Base-by-base conservation (phyloP, 1,284 basidiomycete species). In the Trametes hirsuta region DNA sequence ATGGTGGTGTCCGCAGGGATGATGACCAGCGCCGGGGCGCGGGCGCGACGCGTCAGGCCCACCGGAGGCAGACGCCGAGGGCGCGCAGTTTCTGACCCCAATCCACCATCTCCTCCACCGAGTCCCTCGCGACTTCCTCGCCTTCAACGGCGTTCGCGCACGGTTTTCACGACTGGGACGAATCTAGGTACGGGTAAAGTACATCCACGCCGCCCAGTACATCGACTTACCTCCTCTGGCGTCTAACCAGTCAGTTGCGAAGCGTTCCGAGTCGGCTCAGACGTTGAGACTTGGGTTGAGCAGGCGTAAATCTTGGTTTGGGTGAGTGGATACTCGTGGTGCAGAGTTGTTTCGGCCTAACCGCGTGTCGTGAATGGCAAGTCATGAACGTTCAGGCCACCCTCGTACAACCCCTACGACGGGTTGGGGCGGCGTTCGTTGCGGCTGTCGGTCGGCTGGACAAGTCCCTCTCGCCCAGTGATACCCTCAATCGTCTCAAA, bases 381-480 rank as follows among this genome's bases (percentile, higher is more conserved):
- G 11, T 22, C 18, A 66, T 65, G 54, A 65, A 55, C 42, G 50
- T 64, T 34, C 54, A 61, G 45, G 52, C 40, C 15, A 36, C 58
- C 9, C 35, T 69, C 25, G 48, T 61, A 37, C 63, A 70, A 24
- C 57, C 71, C 3, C 57, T 70, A 24, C 67, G 66, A 59, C 66
- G 66, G 25, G 55, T 86, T 39, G 73, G 75, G 24, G 74, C 79
- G n/a, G 87, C 90, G 1, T 75, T 91, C 55, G 54, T 81, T 10
- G 81, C 84, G 11, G 90, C 81, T 1, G 79, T 88, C 10, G 83
- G 77, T 34, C 85, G 91, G 8, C 79, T 95, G 22, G 91, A 95
- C 80, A 88, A 89, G 70, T 92, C 90, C 0, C 69, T 91, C 14
- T 86, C 87, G 30, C 92, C 93, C 1, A 72, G 76, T 21, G 83